Evolutionary conservation across 352 stramenopile genomes (phyloP).

Genomic region (Phytophthora capsici): DNA sequence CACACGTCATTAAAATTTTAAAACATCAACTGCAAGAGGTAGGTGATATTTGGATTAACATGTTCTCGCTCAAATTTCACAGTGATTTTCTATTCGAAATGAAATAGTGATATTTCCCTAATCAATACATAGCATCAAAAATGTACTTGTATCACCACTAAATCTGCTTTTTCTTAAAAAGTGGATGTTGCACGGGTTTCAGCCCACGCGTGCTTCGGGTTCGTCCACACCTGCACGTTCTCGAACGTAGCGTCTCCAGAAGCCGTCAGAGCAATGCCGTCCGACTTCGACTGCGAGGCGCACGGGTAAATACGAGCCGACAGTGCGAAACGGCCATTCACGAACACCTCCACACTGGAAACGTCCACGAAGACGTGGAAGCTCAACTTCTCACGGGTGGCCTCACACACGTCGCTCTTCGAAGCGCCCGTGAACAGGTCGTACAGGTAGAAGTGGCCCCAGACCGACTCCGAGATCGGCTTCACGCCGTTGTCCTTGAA

Average conservation of each 20-base stretch:
- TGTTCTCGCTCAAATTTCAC: too few species aligned
- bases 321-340: conserved; percentile 63
- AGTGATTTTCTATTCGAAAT: too few species aligned
- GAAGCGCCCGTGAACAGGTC: conserved; percentile 42
- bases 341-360: conserved; percentile 30
- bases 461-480: conserved; percentile 41
- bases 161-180: too few species aligned
- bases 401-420: conserved; percentile 38
- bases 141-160: too few species aligned
- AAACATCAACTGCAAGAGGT: too few species aligned
- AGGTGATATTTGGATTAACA: too few species aligned
- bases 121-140: too few species aligned
- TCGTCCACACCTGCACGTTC: conserved; percentile 70
- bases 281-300: conserved; percentile 47
- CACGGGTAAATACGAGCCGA: conserved; percentile 75
- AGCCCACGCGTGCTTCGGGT: conserved; percentile 69
- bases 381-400: conserved; percentile 50
- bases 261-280: conserved; percentile 61
- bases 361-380: conserved; percentile 74
- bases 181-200: conserved; percentile 41
- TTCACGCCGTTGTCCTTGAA: conserved; percentile 44
- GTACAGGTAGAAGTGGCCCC: conserved; percentile 70
- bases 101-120: too few species aligned
- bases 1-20: too few species aligned
- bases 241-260: conserved; percentile 57